Percentiles rank a stretch among this genome's conserved stretches.
These are phyloP conservation scores for Lentinula aciculospora DNA, from an alignment of 768 basidiomycete species.

Conservation along the genomic window DNA sequence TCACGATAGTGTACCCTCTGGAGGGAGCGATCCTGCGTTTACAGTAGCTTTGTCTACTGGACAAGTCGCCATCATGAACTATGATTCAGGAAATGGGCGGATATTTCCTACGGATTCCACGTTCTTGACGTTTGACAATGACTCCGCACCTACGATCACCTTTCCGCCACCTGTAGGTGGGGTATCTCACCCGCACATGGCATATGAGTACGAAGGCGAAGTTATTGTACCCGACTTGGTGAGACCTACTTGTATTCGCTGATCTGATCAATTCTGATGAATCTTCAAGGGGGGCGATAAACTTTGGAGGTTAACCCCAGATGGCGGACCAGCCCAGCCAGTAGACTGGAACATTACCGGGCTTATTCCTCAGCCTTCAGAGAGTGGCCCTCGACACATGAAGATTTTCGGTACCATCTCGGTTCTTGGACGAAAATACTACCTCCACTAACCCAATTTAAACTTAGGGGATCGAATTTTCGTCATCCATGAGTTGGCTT, in stretches of 20 bases:
- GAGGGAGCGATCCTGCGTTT: slow-evolving; percentile 46
- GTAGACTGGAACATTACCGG: slow-evolving; percentile 50
- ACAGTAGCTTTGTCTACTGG: slow-evolving; percentile 45
- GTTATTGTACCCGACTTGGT: slow-evolving; percentile 60
- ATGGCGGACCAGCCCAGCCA: slow-evolving; percentile 22
- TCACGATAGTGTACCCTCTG: slow-evolving; percentile 39
- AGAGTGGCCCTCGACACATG: slow-evolving; percentile 61
- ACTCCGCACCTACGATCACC: slow-evolving; percentile 32
- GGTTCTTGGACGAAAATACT: background rate
- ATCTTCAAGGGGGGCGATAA: slow-evolving; percentile 49
- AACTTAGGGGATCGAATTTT: slow-evolving; percentile 41
- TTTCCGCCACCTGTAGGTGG: slow-evolving; percentile 38
- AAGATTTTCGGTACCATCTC: slow-evolving; percentile 26
- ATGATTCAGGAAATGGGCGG: slow-evolving; percentile 30
- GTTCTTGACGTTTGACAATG: slow-evolving; percentile 25
- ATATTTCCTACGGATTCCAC: slow-evolving; percentile 31
- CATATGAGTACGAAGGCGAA: slow-evolving; percentile 43
- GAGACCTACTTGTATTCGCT: slow-evolving; percentile 9
- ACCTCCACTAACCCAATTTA: background rate
- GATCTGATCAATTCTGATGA: background rate
- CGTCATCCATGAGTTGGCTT: slow-evolving; percentile 50
- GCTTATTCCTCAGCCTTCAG: slow-evolving; percentile 40
- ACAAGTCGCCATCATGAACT: slow-evolving; percentile 52
- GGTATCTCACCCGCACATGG: slow-evolving; percentile 59
- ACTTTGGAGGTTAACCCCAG: slow-evolving; percentile 51